Evolutionary conservation across 1,284 basidiomycete genomes (phyloP).

Genomic region (Apiotrichum gamsii): DNA sequence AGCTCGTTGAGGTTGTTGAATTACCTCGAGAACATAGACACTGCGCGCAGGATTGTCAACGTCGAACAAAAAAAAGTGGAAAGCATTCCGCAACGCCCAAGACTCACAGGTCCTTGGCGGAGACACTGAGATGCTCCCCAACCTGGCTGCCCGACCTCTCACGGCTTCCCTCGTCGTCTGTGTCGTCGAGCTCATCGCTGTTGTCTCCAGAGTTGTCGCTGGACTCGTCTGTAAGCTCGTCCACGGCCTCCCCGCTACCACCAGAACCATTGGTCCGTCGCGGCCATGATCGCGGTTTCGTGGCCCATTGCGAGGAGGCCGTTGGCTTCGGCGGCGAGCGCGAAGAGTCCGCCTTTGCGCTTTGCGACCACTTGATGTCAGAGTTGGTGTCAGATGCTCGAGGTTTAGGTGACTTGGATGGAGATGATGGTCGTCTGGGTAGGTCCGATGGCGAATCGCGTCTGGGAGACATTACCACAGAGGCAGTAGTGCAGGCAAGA

Average conservation of each 20-base stretch:
- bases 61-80: too few relatives aligned
- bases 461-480: too few relatives aligned
- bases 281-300: background rate
- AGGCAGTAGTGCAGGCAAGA: too few relatives aligned
- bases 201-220: slow-evolving; percentile 9
- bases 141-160: slow-evolving; percentile 2
- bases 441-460: too few relatives aligned
- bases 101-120: slow-evolving; percentile 3
- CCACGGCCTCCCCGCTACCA: background rate
- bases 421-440: too few relatives aligned
- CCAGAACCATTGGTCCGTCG: background rate
- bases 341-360: too few relatives aligned
- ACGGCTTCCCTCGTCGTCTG: background rate
- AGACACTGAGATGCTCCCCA: background rate
- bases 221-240: slow-evolving; percentile 7
- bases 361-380: too few relatives aligned
- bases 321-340: too few relatives aligned
- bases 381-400: too few relatives aligned
- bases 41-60: slow-evolving; percentile 46
- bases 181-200: slow-evolving; percentile 16
- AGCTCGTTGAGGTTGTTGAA: slow-evolving; percentile 78
- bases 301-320: too few relatives aligned
- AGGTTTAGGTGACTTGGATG: too few relatives aligned
- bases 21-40: slow-evolving; percentile 71
- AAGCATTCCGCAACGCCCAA: too few relatives aligned